A percentile compares a stretch with the other conserved stretches of the same genome.
Evolutionary conservation across 495 filamentous ascomycete species (phyloP).

Genomic region (Staphylotrichum longicolle): DNA sequence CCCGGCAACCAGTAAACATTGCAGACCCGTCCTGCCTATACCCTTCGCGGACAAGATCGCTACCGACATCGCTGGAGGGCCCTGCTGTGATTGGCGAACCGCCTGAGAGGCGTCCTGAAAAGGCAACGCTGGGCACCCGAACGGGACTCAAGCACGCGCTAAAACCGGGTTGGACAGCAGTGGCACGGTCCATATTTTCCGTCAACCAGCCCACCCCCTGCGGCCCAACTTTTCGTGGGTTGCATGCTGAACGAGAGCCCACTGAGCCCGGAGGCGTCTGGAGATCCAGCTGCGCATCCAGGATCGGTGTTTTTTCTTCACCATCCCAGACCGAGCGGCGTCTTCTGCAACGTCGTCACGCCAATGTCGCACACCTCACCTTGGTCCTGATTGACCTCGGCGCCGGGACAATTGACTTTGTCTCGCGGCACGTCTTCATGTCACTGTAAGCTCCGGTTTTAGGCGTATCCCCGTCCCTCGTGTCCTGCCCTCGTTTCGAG

Average conservation of each 20-base stretch:
- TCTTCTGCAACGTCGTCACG: conserved; percentile 3
- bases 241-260: too few relatives aligned
- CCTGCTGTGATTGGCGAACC: conserved; percentile 23
- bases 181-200: neutral
- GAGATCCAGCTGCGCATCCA: neutral
- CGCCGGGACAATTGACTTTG: conserved; percentile 33
- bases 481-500: too few relatives aligned
- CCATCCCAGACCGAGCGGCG: neutral
- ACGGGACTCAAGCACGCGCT: conserved; percentile 8
- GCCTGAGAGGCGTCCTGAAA: conserved; percentile 14
- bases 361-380: conserved; percentile 17
- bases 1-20: too few relatives aligned
- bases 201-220: conserved; percentile 11
- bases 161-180: too few relatives aligned
- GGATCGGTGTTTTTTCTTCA: conserved; percentile 9
- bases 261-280: neutral
- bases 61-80: conserved; percentile 10
- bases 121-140: neutral
- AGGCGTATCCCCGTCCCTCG: too few relatives aligned
- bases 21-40: too few relatives aligned
- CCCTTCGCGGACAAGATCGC: conserved; percentile 11
- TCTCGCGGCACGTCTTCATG: conserved; percentile 30
- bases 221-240: conserved; percentile 4
- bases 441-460: conserved; percentile 31
- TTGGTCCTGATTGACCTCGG: conserved; percentile 18